These are phyloP conservation scores for Paramecium bursaria DNA, from an alignment of 73 alveolate genomes.

Conservation along the genomic window DNA sequence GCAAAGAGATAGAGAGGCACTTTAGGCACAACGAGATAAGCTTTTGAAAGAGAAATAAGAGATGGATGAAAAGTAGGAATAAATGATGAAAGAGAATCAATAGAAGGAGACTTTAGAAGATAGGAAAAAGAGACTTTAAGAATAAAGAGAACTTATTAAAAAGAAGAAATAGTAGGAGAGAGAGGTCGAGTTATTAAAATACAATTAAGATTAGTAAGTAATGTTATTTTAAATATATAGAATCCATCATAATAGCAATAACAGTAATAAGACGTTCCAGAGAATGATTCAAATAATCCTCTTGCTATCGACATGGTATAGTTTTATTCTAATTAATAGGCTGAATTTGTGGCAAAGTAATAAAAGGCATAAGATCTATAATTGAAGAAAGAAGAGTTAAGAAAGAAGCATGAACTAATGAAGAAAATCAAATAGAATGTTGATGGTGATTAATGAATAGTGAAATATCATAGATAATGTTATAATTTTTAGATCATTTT, in stretches of 20 bases:
- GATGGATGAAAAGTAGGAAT: constrained; percentile 11
- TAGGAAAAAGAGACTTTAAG: constrained; percentile 59
- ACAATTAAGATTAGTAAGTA: constrained; percentile 36
- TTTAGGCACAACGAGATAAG: background rate
- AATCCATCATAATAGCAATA: background rate
- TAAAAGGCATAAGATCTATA: constrained; percentile 4
- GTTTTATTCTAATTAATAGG: background rate
- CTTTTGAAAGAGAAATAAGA: constrained; percentile 61
- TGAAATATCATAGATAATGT: too few species aligned
- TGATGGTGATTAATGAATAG: too few species aligned
- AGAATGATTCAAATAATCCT: background rate
- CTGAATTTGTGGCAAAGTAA: background rate
- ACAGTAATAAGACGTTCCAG: background rate
- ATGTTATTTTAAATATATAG: background rate
- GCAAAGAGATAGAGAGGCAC: background rate
- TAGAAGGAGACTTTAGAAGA: constrained; percentile 63
- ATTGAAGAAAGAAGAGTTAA: constrained; percentile 41
- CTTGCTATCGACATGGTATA: constrained; percentile 17
- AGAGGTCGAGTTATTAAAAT: constrained; percentile 48
- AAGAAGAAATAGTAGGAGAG: constrained; percentile 60
- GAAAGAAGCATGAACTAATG: constrained; percentile 32
- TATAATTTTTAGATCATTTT: too few species aligned
- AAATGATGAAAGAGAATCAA: constrained; percentile 9
- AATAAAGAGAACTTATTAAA: constrained; percentile 61
- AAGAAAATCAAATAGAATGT: constrained; percentile 30